Evolutionary conservation across 768 basidiomycete genomes (phyloP), one percentile per base, ranked within the genome.

Genomic region (Auriculariales sp.): DNA sequence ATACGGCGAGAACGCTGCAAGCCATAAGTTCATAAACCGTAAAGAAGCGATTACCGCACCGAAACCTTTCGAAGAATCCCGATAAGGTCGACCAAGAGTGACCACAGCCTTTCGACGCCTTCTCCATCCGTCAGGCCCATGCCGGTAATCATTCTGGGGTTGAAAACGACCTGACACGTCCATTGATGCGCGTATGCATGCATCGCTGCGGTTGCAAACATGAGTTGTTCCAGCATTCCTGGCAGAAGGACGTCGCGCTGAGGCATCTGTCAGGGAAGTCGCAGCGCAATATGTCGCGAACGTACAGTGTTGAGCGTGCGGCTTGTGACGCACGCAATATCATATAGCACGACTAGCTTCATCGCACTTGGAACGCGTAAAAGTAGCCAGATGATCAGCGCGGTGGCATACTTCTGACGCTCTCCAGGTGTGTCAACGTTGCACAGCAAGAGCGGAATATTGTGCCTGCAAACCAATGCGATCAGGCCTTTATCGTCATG

Each of bases 401-500:
- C 50, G 10, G 47, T 9, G 12, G n/a, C 30, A 25, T 51, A 51
- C 31, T 29, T 46, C 25, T 51, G 44, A 14, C 25, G 15, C 33
- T 51, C 45, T n/a, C 45, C 32, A 15, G 50, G 50, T 28, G 46
- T 47, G 12, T 15, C 33, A 17, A 51, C 34, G 33, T 51, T 33
- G 19, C 17, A 48, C 25, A 32, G 59, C 17, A 7, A 58, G 17
- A 1, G 62, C 12, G 63, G 62, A 7, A 67, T 62, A 35, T 68
- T 62, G 32, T 71, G 69, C 0, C 60, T 50, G 52, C 69, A 71
- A 0, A 68, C 63, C 0, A 71, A 52, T 0, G 62, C 63, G 63
- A 71, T 70, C 28, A 68, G 48, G 0, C 69, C 66, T 2, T 54
- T 58, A 31, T 66, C 61, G 34, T 69, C 61, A 47, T 64, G 67